Percentiles rank a stretch among this genome's conserved stretches.
These are phyloP conservation scores for Ophiostoma himal-ulmi DNA, from an alignment of 2,329 filamentous ascomycete species.

Conservation along the genomic window DNA sequence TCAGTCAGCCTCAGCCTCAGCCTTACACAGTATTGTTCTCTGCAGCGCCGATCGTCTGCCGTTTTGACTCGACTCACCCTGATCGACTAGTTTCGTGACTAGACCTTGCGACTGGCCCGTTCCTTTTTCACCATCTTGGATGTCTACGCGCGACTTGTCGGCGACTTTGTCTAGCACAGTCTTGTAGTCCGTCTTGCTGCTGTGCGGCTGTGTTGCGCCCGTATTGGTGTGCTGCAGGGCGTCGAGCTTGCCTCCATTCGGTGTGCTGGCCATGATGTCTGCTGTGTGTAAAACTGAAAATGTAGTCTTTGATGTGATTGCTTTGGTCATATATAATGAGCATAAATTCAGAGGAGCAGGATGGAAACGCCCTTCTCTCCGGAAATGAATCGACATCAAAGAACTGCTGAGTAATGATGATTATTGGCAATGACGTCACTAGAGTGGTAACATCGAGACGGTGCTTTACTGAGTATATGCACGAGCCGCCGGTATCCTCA, in stretches of 20 bases:
- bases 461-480: background rate
- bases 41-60: background rate
- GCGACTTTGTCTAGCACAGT: conserved; percentile 42
- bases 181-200: conserved; percentile 35
- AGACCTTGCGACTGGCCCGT: conserved; percentile 28
- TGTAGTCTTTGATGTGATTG: background rate
- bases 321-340: background rate
- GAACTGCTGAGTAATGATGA: background rate
- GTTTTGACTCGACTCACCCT: conserved; percentile 34
- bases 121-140: conserved; percentile 14
- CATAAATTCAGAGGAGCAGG: background rate
- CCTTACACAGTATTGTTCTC: background rate
- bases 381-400: background rate
- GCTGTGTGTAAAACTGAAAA: background rate
- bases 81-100: conserved; percentile 35
- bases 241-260: background rate
- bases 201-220: background rate
- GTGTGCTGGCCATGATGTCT: background rate
- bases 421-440: background rate
- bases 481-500: background rate
- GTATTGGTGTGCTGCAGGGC: background rate
- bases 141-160: conserved; percentile 30
- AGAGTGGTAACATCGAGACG: background rate
- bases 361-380: background rate
- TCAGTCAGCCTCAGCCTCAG: background rate